Evolutionary conservation across 164 flowering plant genomes (phyloP), one percentile per base, ranked within the genome.

Genomic region (Vitis riparia): DNA sequence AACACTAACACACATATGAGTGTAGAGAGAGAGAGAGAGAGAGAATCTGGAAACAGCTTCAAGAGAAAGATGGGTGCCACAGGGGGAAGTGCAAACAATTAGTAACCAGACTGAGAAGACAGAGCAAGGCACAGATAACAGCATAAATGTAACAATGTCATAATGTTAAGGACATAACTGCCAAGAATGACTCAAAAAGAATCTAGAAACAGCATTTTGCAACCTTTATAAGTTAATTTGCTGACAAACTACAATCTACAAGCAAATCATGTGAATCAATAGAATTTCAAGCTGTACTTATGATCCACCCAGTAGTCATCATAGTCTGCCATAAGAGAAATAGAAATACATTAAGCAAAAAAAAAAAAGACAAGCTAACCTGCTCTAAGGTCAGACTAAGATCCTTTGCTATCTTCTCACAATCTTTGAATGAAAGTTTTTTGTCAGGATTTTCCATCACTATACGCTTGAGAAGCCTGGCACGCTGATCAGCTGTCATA

Each of bases 401-500:
- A 71, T 94, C 95, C 73, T 80, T 84, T 4, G 97, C 94, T 72
- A 94, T 91, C 79, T 82, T 79, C 73, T 75, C 86, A 81, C 95
- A 89, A 30, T 91, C 88, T 51, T 72, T 72, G 66, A 77, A 85
- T 50, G 95, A 75, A 63, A 94, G 85, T 69, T 85, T 91, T 73
- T 80, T 83, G 59, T 77, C 56, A n/a, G 73, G 77, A 66, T 77
- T 78, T 57, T 84, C 86, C 68, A 62, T 84, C 62, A 71, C 62
- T 23, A 93, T 62, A 63, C 83, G 88, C 76, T 90, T 87, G 53
- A 83, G 76, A 67, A 92, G 90, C 80, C 86, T 83, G 68, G 86
- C 86, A 63, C 98, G 93, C 76, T 93, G 97, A 29, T 86, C 94
- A 67, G 94, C 92, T 58, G 97, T 82, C 91, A 95, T 90, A 62